These are phyloP conservation scores for Colletotrichum sp. DNA, from an alignment of 2,329 filamentous ascomycete species.

Conservation along the genomic window DNA sequence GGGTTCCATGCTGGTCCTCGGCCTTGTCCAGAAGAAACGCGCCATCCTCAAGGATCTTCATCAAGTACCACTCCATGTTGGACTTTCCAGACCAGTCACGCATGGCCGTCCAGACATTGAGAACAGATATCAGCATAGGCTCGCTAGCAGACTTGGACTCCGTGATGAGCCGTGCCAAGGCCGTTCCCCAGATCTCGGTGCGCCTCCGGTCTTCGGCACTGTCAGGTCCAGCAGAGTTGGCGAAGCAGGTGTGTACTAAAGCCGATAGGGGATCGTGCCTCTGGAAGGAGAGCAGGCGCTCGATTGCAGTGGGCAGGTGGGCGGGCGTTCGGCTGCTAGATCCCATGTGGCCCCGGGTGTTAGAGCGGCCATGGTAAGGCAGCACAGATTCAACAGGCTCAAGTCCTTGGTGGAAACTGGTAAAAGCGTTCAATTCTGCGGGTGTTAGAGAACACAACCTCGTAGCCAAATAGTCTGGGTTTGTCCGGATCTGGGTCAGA, in stretches of 20 bases:
- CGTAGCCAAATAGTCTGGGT: constrained; percentile 86
- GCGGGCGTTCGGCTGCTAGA: constrained; percentile 32
- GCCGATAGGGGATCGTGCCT: constrained; percentile 85
- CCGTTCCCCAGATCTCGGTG: constrained; percentile 86
- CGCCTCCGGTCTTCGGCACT: constrained; percentile 81
- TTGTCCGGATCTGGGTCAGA: constrained; percentile 80
- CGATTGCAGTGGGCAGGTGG: constrained; percentile 68
- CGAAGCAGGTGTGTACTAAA: constrained; percentile 87
- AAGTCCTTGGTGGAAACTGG: constrained; percentile 78
- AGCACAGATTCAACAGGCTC: constrained; percentile 86
- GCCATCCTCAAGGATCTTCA: constrained; percentile 92
- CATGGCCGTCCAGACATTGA: constrained; percentile 88
- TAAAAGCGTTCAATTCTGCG: constrained; percentile 78
- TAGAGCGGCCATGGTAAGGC: constrained; percentile 65
- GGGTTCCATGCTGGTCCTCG: constrained; percentile 76
- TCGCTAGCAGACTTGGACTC: constrained; percentile 79
- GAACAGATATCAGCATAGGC: constrained; percentile 80
- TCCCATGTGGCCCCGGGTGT: constrained; percentile 49
- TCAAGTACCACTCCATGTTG: constrained; percentile 92
- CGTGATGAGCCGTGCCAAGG: constrained; percentile 82
- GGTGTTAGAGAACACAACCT: constrained; percentile 78
- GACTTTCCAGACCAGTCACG: constrained; percentile 88
- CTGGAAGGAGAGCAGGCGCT: constrained; percentile 87
- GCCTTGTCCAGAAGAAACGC: constrained; percentile 88
- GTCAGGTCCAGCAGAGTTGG: constrained; percentile 82